Conservation (phyloP, 257 asterid genomes). For the Solanum chmielewskii region DNA sequence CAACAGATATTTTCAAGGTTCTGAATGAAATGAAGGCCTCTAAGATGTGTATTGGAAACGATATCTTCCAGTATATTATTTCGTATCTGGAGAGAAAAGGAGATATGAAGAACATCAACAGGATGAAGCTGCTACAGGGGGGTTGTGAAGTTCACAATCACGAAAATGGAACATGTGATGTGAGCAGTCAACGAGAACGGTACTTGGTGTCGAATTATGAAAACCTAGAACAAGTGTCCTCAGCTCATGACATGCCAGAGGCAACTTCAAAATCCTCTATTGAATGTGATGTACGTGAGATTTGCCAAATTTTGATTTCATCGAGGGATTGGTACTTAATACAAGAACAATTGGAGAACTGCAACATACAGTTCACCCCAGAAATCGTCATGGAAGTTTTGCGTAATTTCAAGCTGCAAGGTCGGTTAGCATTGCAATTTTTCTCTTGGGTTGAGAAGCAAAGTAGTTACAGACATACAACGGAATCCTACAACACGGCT, state of each 20-base stretch:
- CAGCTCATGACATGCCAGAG: background rate
- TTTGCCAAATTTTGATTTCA: constrained; percentile 37
- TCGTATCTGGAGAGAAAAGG: constrained; percentile 49
- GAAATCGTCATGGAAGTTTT: constrained; percentile 48
- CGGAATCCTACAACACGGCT: constrained; percentile 60
- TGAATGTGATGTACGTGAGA: constrained; percentile 15
- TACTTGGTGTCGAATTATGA: background rate
- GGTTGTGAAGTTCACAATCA: constrained; percentile 1
- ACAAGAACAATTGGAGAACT: constrained; percentile 50
- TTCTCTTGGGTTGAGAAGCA: constrained; percentile 70
- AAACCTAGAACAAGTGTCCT: constrained; percentile 7
- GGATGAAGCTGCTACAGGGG: constrained; percentile 20
- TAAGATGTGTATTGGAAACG: constrained; percentile 23
- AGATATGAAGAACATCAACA: constrained; percentile 26
- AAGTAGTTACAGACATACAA: constrained; percentile 39
- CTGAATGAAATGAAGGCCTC: constrained; percentile 44
- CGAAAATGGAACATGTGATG: constrained; percentile 3
- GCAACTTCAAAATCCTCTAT: constrained; percentile 4
- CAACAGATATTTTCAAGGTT: constrained; percentile 44
- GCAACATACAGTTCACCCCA: constrained; percentile 26
- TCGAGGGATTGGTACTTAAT: constrained; percentile 45
- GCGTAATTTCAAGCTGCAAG: constrained; percentile 26
- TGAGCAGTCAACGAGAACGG: constrained; percentile 7
- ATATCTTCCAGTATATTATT: constrained; percentile 20
- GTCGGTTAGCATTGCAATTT: constrained; percentile 42